phyloP scores from a whole-genome alignment of 2,329 filamentous ascomycete species.

The Teratosphaeria nubilosa region DNA sequence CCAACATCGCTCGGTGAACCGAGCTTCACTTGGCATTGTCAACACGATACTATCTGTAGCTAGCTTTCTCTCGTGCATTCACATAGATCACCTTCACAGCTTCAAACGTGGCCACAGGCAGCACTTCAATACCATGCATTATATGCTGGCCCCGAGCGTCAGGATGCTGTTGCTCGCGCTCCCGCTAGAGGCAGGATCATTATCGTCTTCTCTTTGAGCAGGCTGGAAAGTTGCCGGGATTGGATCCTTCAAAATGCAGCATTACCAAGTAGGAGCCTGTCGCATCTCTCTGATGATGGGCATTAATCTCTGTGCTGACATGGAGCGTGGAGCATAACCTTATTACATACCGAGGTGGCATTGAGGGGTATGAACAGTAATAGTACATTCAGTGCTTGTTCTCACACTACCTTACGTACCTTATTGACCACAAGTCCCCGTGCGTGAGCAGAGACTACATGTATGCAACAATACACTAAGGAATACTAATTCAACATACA shows the following conservation, averaged over 20 bases:
- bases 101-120: too few species aligned
- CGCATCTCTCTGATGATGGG: neutral
- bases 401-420: too few species aligned
- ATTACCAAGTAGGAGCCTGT: neutral
- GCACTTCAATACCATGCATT: too few species aligned
- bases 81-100: neutral
- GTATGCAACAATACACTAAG: neutral
- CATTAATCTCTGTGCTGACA: neutral
- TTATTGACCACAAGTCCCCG: neutral
- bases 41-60: too few species aligned
- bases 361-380: neutral
- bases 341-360: neutral
- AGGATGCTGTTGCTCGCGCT: too few species aligned
- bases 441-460: neutral
- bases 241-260: neutral
- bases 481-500: neutral
- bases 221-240: too few species aligned
- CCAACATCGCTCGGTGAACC: neutral
- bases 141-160: too few species aligned
- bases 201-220: too few species aligned
- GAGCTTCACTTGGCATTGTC: neutral
- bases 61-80: neutral
- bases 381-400: neutral
- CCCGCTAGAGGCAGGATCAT: too few species aligned
- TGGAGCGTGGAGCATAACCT: neutral